phyloP scores from a whole-genome alignment of 345 rosid genomes.

The Leavenworthia alabamica region DNA sequence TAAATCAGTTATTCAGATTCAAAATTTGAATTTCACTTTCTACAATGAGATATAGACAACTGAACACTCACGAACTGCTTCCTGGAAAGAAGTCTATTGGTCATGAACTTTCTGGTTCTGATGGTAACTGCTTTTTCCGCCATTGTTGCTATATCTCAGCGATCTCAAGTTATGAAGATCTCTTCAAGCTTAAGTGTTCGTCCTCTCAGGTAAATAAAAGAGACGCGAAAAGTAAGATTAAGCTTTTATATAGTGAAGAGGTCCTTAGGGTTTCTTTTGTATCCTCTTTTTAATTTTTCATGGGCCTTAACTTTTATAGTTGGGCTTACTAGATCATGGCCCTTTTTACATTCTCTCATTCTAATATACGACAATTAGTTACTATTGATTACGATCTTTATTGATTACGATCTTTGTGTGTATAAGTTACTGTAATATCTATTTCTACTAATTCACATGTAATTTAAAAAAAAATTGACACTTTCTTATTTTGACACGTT shows the following conservation, averaged over 20 bases:
- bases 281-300: neutral
- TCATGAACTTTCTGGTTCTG: constrained; percentile 90
- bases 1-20: neutral
- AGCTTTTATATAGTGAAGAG: constrained; percentile 6
- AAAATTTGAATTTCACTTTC: no score
- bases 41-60: no score
- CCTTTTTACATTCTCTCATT: no score
- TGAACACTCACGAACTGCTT: constrained; percentile 88
- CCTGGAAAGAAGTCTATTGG: constrained; percentile 96
- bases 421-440: no score
- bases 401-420: no score
- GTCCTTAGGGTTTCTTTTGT: constrained; percentile 25
- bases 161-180: constrained; percentile 19
- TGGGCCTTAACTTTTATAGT: constrained; percentile 4
- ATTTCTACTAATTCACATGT: no score
- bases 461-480: no score
- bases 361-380: no score
- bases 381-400: no score
- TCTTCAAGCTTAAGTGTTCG: constrained; percentile 4
- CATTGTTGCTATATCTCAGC: constrained; percentile 33
- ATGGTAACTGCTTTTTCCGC: constrained; percentile 92
- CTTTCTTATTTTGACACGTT: no score
- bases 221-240: neutral
- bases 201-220: constrained; percentile 22
- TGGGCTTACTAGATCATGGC: neutral